Conservation (phyloP, 1,139 yeast genomes). For the Yamadazyma diddensiae region DNA sequence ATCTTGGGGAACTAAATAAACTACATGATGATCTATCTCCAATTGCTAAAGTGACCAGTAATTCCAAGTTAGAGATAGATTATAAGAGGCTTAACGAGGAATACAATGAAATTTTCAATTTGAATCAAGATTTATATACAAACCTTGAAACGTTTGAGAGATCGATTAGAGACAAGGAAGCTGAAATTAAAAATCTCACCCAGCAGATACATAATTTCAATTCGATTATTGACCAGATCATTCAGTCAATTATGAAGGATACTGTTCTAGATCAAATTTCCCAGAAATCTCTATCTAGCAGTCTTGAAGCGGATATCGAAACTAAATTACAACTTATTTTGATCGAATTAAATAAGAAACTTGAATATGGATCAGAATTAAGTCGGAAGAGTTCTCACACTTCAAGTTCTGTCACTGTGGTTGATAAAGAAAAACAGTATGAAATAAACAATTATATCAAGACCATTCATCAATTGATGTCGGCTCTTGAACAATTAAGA, state of each 20-base stretch:
- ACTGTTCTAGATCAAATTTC: slow-evolving; percentile 18
- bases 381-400: slow-evolving; percentile 11
- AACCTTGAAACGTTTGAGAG: slow-evolving; percentile 35
- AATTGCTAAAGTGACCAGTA: slow-evolving; percentile 3
- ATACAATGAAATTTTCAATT: slow-evolving; percentile 33
- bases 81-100: slow-evolving; percentile 21
- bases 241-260: slow-evolving; percentile 21
- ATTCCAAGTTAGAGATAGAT: slow-evolving; percentile 15
- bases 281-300: slow-evolving; percentile 17
- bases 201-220: slow-evolving; percentile 17
- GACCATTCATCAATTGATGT: slow-evolving; percentile 18
- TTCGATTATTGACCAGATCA: slow-evolving; percentile 21
- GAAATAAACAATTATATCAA: slow-evolving; percentile 17
- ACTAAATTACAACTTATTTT: slow-evolving; percentile 24
- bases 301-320: slow-evolving; percentile 20
- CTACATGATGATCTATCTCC: slow-evolving; percentile 20
- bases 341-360: slow-evolving; percentile 19
- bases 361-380: slow-evolving; percentile 7
- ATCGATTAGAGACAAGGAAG: slow-evolving; percentile 28
- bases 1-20: slow-evolving; percentile 21
- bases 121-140: slow-evolving; percentile 39
- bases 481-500: slow-evolving; percentile 21
- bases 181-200: slow-evolving; percentile 15
- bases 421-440: slow-evolving; percentile 11
- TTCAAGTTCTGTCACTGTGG: slow-evolving; percentile 16